These are phyloP conservation scores for Amphichorda felina DNA, from an alignment of 2,329 filamentous ascomycete genomes.

Conservation along the genomic window DNA sequence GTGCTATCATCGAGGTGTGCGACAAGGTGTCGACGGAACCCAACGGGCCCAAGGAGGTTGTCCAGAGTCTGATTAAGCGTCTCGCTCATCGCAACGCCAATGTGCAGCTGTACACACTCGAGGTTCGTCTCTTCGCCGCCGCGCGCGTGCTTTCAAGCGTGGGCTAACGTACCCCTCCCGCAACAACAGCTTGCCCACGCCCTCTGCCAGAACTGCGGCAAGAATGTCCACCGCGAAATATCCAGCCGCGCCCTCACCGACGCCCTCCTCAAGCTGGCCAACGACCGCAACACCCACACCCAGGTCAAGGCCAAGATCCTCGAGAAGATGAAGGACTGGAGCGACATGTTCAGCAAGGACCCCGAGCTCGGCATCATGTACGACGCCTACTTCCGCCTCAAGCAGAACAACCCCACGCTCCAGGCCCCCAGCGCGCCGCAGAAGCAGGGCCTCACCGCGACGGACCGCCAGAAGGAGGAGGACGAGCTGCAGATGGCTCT, in stretches of 20 bases:
- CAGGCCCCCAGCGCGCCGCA: constrained; percentile 86
- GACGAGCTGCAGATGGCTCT: constrained; percentile 95
- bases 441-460: constrained; percentile 81
- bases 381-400: constrained; percentile 81
- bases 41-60: constrained; percentile 66
- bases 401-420: constrained; percentile 74
- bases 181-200: constrained; percentile 67
- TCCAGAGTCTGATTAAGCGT: constrained; percentile 82
- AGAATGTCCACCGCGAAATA: constrained; percentile 77
- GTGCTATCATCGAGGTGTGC: constrained; percentile 51
- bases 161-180: not conserved
- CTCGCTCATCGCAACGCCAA: constrained; percentile 91
- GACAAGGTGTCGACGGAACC: constrained; percentile 43
- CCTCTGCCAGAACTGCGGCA: constrained; percentile 82
- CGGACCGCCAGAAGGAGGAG: constrained; percentile 89
- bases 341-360: constrained; percentile 83
- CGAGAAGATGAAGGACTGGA: constrained; percentile 94
- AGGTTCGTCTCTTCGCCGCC: constrained; percentile 45
- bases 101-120: constrained; percentile 88
- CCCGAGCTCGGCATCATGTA: constrained; percentile 95
- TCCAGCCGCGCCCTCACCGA: constrained; percentile 91
- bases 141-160: too few species aligned
- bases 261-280: constrained; percentile 77
- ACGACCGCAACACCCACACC: constrained; percentile 89
- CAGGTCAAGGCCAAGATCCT: constrained; percentile 96